Evolutionary conservation across 139 green algal species (phyloP), one percentile per base, ranked within the genome.

Genomic region (Zygnema circumcarinatum): DNA sequence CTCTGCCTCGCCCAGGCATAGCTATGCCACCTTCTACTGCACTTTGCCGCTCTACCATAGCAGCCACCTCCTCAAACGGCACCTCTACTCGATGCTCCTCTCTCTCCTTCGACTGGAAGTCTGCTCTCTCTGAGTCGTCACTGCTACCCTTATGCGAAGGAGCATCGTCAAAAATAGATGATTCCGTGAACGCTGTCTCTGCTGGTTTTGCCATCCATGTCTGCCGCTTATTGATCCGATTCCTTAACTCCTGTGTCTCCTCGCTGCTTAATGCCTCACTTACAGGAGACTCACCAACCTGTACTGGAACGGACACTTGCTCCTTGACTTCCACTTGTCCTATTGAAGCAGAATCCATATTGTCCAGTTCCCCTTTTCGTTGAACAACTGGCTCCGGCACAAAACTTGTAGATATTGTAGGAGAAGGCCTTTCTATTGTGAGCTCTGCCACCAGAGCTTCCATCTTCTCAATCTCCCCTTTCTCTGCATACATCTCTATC

Each of bases 401-500:
- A n/a, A n/a, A n/a, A n/a, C n/a, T n/a, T n/a, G n/a, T n/a, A n/a
- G n/a, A n/a, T n/a, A n/a, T n/a, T n/a, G n/a, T n/a, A n/a, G n/a
- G n/a, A n/a, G n/a, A n/a, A n/a, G n/a, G n/a, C n/a, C n/a, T n/a
- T n/a, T n/a, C n/a, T 62, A 16, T 62, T 62, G 74, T 32, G 74
- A 52, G 39, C 29, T 81, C 39, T n/a, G 3, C 7, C 2, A 52
- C 74, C 16, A 52, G n/a, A 68, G 42, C 74, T 67, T 81, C 74
- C 74, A 81, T 81, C 74, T 52, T 0, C 2, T 81, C 74, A 52
- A 81, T 81, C 29, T 81, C 74, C n/a, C 31, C 74, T 31, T 68
- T 53, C 74, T 81, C 74, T 68, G 74, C 74, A 1, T 81, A 81
- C 74, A 81, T 81, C 74, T 81, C 74, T 16, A 81, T 52, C 74